Percentiles rank a stretch among this genome's conserved stretches.
These are phyloP conservation scores for Castanea mollissima DNA, from an alignment of 306 rosid genomes.

Conservation along the genomic window DNA sequence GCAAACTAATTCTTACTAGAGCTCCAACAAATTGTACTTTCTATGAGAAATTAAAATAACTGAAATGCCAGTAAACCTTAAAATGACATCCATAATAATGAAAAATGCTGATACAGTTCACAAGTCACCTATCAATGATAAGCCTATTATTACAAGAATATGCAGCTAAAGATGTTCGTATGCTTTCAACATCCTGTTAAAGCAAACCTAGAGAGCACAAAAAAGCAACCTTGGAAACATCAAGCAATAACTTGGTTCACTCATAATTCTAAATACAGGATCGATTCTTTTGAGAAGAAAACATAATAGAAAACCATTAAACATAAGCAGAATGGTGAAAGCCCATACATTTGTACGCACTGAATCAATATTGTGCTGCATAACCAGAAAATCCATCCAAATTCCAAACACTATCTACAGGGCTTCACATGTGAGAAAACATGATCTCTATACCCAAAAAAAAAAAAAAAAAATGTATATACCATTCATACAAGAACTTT, in stretches of 20 bases:
- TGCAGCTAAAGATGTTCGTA: neutral
- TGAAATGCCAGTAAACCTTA: neutral
- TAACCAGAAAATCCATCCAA: neutral
- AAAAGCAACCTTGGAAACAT: neutral
- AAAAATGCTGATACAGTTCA: neutral
- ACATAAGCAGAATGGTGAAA: neutral
- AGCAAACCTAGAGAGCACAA: neutral
- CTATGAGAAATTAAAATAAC: neutral
- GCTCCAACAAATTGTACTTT: neutral
- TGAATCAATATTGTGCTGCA: neutral
- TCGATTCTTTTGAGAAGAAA: neutral
- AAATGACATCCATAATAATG: neutral
- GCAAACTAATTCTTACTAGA: neutral
- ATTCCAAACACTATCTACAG: constrained; percentile 3
- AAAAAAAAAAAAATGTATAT: constrained; percentile 25
- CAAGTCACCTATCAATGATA: neutral
- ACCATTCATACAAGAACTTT: constrained; percentile 36
- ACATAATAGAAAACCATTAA: neutral
- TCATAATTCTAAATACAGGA: neutral
- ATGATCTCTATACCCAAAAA: neutral
- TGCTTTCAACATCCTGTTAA: neutral
- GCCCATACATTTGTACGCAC: neutral
- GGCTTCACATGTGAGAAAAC: constrained; percentile 5
- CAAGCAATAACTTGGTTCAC: neutral
- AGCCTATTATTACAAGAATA: neutral